Evolutionary conservation across 768 basidiomycete species (phyloP).

Genomic region (Russula sp.): DNA sequence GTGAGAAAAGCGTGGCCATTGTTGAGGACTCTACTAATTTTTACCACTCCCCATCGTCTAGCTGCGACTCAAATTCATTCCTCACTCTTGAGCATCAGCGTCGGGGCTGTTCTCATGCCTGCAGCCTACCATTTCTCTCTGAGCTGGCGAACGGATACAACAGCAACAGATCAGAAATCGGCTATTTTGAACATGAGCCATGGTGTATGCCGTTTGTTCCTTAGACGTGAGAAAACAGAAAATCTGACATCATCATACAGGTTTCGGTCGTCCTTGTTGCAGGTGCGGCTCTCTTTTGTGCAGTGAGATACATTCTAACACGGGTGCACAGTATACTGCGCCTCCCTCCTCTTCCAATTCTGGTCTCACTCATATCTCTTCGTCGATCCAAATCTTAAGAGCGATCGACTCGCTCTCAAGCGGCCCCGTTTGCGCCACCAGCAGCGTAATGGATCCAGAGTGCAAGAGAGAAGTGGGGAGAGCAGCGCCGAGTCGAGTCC

Average conservation of each 20-base stretch:
- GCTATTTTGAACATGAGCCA: slow-evolving; percentile 69
- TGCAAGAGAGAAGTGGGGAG: neutral
- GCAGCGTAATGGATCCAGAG: slow-evolving; percentile 8
- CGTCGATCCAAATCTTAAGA: slow-evolving; percentile 31
- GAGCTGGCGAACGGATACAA: slow-evolving; percentile 27
- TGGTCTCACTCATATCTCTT: slow-evolving; percentile 75
- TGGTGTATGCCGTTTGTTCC: slow-evolving; percentile 45
- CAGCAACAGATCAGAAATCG: slow-evolving; percentile 33
- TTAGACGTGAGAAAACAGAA: neutral
- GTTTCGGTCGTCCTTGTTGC: slow-evolving; percentile 73
- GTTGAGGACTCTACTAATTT: neutral
- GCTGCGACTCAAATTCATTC: slow-evolving; percentile 71
- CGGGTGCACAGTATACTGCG: slow-evolving; percentile 51
- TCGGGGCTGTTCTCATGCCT: slow-evolving; percentile 72
- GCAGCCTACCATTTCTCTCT: slow-evolving; percentile 70
- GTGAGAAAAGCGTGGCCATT: slow-evolving; percentile 35
- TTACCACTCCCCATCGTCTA: slow-evolving; percentile 26
- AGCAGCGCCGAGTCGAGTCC: slow-evolving; percentile 6
- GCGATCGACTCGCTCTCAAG: slow-evolving; percentile 18
- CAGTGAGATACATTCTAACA: neutral
- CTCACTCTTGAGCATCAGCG: slow-evolving; percentile 67
- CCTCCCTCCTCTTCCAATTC: slow-evolving; percentile 76
- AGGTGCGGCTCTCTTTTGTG: slow-evolving; percentile 36
- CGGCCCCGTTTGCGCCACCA: slow-evolving; percentile 2
- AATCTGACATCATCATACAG: slow-evolving; percentile 31